A percentile compares a stretch with the other conserved stretches of the same genome.
Conservation (phyloP, 805 yeast species). For the Hanseniaspora hatyaiensis region DNA sequence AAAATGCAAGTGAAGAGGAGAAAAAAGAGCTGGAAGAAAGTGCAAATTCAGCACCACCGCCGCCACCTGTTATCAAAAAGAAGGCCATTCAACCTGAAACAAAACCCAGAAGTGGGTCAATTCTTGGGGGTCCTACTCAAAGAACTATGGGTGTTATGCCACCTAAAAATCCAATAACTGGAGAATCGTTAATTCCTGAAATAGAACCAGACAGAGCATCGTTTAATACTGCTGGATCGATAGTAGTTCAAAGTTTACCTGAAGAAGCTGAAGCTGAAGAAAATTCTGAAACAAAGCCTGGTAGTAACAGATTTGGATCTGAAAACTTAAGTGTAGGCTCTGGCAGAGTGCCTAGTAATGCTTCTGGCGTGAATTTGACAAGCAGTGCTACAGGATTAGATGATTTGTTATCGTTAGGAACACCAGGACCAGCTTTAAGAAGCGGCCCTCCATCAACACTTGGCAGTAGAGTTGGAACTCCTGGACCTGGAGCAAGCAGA, state of each 20-base stretch:
- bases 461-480: slow-evolving; percentile 23
- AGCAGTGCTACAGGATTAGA: slow-evolving; percentile 35
- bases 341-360: slow-evolving; percentile 20
- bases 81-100: slow-evolving; percentile 27
- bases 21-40: slow-evolving; percentile 43
- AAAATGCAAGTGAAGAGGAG: slow-evolving; percentile 53
- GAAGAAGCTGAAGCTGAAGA: slow-evolving; percentile 13
- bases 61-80: slow-evolving; percentile 35
- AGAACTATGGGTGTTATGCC: slow-evolving; percentile 28
- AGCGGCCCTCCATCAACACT: slow-evolving; percentile 14
- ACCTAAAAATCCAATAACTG: slow-evolving; percentile 29
- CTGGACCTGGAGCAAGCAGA: slow-evolving; percentile 21
- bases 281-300: slow-evolving; percentile 12
- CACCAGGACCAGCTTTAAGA: slow-evolving; percentile 18
- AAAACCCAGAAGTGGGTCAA: slow-evolving; percentile 33
- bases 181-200: slow-evolving; percentile 22
- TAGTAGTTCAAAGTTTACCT: slow-evolving; percentile 13
- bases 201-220: slow-evolving; percentile 16
- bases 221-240: not conserved
- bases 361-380: slow-evolving; percentile 22
- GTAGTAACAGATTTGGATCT: too few relatives aligned
- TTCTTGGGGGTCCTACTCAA: slow-evolving; percentile 24
- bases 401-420: slow-evolving; percentile 33
- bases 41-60: slow-evolving; percentile 63
- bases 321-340: slow-evolving; percentile 1